Conservation (phyloP, 2,329 filamentous ascomycete genomes). For the Arthrobotrys musiformis region DNA sequence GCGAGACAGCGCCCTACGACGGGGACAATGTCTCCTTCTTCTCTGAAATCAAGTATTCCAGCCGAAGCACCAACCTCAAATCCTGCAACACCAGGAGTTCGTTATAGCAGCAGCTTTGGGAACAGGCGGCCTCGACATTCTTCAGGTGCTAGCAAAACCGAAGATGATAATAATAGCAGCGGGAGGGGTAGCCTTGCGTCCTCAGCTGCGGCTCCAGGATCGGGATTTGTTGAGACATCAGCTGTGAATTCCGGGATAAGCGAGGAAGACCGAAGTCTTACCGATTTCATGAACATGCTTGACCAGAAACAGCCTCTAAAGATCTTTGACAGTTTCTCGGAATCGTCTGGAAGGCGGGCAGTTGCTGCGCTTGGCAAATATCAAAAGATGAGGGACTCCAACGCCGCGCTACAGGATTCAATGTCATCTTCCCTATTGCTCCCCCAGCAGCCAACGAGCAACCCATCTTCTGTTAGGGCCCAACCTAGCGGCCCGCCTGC, state of each 20-base stretch:
- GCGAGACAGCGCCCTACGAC: constrained; percentile 62
- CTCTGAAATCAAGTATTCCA: constrained; percentile 68
- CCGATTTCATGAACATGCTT: constrained; percentile 88
- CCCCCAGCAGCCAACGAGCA: constrained; percentile 64
- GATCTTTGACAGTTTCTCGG: constrained; percentile 75
- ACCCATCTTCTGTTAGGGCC: constrained; percentile 66
- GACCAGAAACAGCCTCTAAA: constrained; percentile 88
- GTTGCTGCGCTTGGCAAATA: constrained; percentile 85
- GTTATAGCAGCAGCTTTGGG: constrained; percentile 93
- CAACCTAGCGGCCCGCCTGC: constrained; percentile 73
- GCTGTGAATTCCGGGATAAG: constrained; percentile 72
- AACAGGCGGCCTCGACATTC: constrained; percentile 83
- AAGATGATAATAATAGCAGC: constrained; percentile 71
- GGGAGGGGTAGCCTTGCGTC: constrained; percentile 67
- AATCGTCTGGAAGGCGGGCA: constrained; percentile 75
- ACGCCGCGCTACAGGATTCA: constrained; percentile 88
- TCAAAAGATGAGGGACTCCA: constrained; percentile 87
- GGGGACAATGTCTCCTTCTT: constrained; percentile 62
- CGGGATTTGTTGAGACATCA: constrained; percentile 78
- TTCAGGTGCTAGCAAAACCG: constrained; percentile 72
- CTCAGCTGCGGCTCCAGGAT: constrained; percentile 74
- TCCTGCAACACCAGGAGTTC: constrained; percentile 71
- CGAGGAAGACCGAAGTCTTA: constrained; percentile 92
- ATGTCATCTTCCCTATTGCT: constrained; percentile 90
- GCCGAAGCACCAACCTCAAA: constrained; percentile 74